Evolutionary conservation across 345 rosid genomes (phyloP).

Genomic region (Citrus maxima): DNA sequence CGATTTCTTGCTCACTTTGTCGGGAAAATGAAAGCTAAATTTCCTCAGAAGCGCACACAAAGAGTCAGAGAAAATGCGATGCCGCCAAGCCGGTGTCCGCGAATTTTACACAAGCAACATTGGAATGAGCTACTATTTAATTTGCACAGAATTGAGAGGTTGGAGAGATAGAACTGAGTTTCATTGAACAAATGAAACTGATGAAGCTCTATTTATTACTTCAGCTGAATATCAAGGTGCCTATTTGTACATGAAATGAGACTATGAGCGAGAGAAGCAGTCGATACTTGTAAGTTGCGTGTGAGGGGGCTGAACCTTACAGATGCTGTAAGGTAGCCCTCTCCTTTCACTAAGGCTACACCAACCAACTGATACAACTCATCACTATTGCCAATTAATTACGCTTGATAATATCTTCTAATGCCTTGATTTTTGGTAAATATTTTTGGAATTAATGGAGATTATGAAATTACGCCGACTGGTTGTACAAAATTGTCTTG

Average conservation of each 20-base stretch:
- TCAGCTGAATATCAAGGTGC: too few relatives aligned
- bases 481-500: background rate
- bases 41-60: background rate
- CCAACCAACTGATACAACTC: background rate
- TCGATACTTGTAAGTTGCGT: background rate
- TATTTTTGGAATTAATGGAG: background rate
- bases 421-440: background rate
- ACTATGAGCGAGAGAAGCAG: background rate
- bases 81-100: background rate
- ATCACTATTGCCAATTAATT: background rate
- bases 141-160: background rate
- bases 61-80: constrained; percentile 12
- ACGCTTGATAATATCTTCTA: background rate
- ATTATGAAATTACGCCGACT: background rate
- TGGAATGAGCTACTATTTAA: background rate
- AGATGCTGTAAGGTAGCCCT: too few relatives aligned
- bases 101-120: background rate
- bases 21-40: background rate
- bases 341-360: background rate
- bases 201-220: background rate
- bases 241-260: background rate
- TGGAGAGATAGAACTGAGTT: background rate
- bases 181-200: too few relatives aligned
- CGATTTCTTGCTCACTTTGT: constrained; percentile 7
- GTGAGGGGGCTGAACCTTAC: too few relatives aligned